Evolutionary conservation across 345 rosid genomes (phyloP), one percentile per base, ranked within the genome.

Genomic region (Luvunga scandens): DNA sequence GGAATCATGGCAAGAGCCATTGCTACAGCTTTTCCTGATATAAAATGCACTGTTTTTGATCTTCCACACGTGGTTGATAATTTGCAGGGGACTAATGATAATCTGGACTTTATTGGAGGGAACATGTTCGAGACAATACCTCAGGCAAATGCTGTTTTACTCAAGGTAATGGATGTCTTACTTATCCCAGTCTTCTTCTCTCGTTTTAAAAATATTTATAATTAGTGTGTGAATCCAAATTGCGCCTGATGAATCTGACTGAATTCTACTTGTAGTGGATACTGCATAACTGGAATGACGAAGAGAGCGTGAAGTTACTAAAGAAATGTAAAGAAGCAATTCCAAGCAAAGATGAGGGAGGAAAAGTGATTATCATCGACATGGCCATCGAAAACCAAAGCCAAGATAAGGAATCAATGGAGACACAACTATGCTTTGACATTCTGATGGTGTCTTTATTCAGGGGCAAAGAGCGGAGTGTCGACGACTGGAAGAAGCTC

Each of bases 11-110:
- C 85, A 14, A 76, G 69, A 75, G 75, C 56, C 34, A 27, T 74
- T 12, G 80, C 87, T 4, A 70, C 64, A 9, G 84, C 72, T 16
- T 82, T 76, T 57, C 86, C 86, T 0, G 48, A 62, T 24, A 69
- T 89, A 64, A 72, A 75, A 22, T 87, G 86, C 81, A 77, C 72
- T n/a, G 87, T 84, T 21, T 31, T 85, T 31, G 89, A 84, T 68
- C 83, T 87, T 31, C 90, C 87, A n/a, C 87, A 81, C 9, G 85
- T 84, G 14, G 83, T 85, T 38, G 73, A 80, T 4, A 39, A 78
- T 22, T 65, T 81, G 59, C 19, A 69, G 22, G 79, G 30, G 78
- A 61, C 30, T 27, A 48, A 6, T 16, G 45, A 39, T 39, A 39
- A 39, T 39, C 45, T 39, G 45, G 45, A 39, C 45, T 39, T 39